phyloP scores from a whole-genome alignment of 2,329 filamentous ascomycete genomes.

The Mycosphaerella arachidis region DNA sequence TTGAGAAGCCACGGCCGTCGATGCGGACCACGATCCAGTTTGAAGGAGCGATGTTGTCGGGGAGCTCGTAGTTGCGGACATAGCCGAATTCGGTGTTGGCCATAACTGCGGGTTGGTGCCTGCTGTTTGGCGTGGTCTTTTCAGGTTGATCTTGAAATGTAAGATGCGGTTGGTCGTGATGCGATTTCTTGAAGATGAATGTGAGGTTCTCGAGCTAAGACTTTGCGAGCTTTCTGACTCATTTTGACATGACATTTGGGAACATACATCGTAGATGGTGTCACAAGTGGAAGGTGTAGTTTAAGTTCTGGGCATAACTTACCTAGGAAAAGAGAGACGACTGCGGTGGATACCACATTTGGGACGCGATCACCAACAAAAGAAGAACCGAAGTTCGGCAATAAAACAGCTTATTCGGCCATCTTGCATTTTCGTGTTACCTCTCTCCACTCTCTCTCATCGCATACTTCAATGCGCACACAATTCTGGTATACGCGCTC shows the following conservation, averaged over 20 bases:
- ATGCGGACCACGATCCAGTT: slow-evolving; percentile 95
- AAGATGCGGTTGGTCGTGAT: not conserved
- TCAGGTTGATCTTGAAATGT: not conserved
- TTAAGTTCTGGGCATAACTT: not conserved
- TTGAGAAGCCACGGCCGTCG: slow-evolving; percentile 91
- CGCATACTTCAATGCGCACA: slow-evolving; percentile 1
- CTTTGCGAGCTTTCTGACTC: not conserved
- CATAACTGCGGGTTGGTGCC: slow-evolving; percentile 18
- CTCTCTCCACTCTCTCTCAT: slow-evolving; percentile 2
- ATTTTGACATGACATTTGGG: not conserved
- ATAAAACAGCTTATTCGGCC: not conserved
- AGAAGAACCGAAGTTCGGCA: not conserved
- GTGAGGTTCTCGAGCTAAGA: not conserved
- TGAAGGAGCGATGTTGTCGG: slow-evolving; percentile 74
- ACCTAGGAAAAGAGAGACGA: too few relatives aligned
- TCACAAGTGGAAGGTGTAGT: not conserved
- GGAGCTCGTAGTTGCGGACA: slow-evolving; percentile 81
- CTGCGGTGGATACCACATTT: not conserved
- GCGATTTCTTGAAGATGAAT: not conserved
- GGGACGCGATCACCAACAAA: not conserved
- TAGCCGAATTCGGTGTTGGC: slow-evolving; percentile 73
- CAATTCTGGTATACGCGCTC: not conserved
- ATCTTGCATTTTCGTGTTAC: slow-evolving; percentile 8
- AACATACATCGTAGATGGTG: not conserved
- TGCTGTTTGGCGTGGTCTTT: not conserved